Percentiles rank a stretch among this genome's conserved stretches.
phyloP scores from a whole-genome alignment of 2,329 filamentous ascomycete genomes.

The Domatiomyces globalis region DNA sequence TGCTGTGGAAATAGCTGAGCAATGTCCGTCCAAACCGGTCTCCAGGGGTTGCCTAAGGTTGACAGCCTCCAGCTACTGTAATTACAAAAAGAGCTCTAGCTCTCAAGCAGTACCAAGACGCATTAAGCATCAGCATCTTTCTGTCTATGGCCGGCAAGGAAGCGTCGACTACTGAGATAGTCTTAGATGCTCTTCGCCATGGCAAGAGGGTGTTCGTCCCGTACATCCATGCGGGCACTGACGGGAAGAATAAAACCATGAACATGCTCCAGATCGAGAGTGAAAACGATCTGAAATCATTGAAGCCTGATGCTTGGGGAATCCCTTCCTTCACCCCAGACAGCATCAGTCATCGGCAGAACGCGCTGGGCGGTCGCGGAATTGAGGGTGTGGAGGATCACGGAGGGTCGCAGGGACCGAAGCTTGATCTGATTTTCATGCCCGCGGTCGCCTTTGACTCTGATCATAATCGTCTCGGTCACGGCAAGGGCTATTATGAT shows the following conservation, averaged over 20 bases:
- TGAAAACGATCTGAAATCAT: constrained; percentile 60
- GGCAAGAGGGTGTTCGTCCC: constrained; percentile 87
- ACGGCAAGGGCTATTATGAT: constrained; percentile 96
- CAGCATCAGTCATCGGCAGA: constrained; percentile 52
- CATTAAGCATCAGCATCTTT: constrained; percentile 68
- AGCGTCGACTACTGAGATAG: constrained; percentile 68
- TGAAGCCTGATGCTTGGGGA: constrained; percentile 74
- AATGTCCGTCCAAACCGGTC: constrained; percentile 16
- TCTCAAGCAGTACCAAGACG: constrained; percentile 60
- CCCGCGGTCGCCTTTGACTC: constrained; percentile 86
- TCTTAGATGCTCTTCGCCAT: constrained; percentile 58
- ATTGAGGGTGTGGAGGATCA: constrained; percentile 14
- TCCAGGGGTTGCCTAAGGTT: constrained; percentile 9
- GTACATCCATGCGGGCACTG: constrained; percentile 50
- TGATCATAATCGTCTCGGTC: constrained; percentile 62
- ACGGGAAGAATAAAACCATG: constrained; percentile 55
- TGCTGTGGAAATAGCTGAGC: constrained; percentile 11
- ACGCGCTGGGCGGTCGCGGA: constrained; percentile 51
- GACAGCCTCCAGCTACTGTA: constrained; percentile 39
- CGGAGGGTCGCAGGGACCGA: constrained; percentile 18
- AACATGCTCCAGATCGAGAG: constrained; percentile 77
- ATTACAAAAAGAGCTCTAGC: constrained; percentile 52
- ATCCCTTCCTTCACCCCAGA: constrained; percentile 69
- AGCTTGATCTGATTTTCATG: constrained; percentile 75
- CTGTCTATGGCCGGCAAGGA: constrained; percentile 85